These are phyloP conservation scores for Neofusicoccum laricinum DNA, from an alignment of 2,329 filamentous ascomycete genomes.

Conservation along the genomic window DNA sequence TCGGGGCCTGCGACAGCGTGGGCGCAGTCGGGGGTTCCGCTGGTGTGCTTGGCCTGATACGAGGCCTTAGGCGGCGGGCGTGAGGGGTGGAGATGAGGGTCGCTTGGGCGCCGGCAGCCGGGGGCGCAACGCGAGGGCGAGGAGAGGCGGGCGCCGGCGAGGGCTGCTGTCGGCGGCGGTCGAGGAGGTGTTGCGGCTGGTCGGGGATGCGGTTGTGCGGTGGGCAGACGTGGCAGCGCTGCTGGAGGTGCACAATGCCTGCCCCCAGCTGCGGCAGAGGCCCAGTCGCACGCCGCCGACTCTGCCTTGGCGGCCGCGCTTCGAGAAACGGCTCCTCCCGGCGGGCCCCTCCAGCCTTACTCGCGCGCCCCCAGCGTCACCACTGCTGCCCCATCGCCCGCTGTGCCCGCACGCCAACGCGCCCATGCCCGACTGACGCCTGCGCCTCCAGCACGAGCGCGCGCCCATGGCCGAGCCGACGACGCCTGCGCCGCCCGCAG, in stretches of 20 bases:
- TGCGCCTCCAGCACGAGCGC: background rate
- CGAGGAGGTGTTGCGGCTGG: background rate
- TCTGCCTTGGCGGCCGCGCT: background rate
- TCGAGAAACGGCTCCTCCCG: background rate
- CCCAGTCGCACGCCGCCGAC: background rate
- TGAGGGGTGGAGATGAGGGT: constrained; percentile 14
- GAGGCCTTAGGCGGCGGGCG: constrained; percentile 9
- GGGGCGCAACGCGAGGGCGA: background rate
- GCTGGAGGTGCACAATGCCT: background rate
- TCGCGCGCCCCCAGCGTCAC: background rate
- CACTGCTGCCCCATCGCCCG: background rate
- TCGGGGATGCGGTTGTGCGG: background rate
- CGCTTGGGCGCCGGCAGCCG: background rate
- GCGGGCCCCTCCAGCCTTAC: background rate
- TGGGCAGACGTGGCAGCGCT: constrained; percentile 5
- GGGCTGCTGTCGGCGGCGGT: background rate
- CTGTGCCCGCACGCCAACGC: background rate
- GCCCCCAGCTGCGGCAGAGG: background rate
- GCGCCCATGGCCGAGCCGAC: constrained; percentile 1
- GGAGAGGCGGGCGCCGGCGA: background rate
- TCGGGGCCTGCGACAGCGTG: background rate
- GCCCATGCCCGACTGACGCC: constrained; percentile 1
- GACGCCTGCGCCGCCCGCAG: constrained; percentile 21
- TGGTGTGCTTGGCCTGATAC: constrained; percentile 10
- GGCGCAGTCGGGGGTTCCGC: constrained; percentile 16